phyloP scores from a whole-genome alignment of 2,329 filamentous ascomycete species.

The Scedosporium boydii region DNA sequence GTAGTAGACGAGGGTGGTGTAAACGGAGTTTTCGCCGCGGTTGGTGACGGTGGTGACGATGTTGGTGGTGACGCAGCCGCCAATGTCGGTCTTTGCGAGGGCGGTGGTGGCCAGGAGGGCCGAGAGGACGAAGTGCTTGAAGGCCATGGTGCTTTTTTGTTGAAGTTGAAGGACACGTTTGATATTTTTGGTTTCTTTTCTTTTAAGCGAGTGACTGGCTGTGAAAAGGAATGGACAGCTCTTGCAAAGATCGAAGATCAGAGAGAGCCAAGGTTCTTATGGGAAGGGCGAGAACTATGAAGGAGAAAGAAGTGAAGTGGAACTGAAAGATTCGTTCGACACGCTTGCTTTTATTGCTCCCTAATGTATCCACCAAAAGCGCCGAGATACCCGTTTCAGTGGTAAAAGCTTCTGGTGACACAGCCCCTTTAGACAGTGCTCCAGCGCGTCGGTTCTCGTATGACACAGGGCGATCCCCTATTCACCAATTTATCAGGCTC shows the following conservation, averaged over 20 bases:
- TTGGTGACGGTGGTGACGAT: constrained; percentile 23
- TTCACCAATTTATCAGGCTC: too few species aligned
- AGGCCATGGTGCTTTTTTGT: constrained; percentile 5
- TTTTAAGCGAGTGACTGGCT: constrained; percentile 1
- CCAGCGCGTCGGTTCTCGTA: too few species aligned
- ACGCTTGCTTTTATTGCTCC: neutral
- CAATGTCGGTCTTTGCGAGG: constrained; percentile 33
- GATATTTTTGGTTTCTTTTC: neutral
- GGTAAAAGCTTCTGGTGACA: too few species aligned
- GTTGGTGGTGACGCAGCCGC: constrained; percentile 28
- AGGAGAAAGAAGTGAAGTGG: neutral
- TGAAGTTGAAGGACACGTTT: neutral
- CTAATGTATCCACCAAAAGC: neutral
- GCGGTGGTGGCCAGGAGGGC: constrained; percentile 22
- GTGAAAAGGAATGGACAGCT: neutral
- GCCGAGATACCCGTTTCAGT: neutral
- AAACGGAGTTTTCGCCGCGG: constrained; percentile 22
- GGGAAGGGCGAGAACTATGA: neutral
- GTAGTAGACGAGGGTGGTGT: constrained; percentile 46
- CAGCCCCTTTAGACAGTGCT: too few species aligned
- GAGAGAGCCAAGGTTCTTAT: neutral
- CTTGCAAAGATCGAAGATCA: neutral
- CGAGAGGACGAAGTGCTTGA: constrained; percentile 14
- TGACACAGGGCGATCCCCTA: too few species aligned
- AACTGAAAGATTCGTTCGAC: neutral